A percentile compares a stretch with the other conserved stretches of the same genome.
These are phyloP conservation scores for Chalaropsis ovoidea DNA, from an alignment of 2,329 filamentous ascomycete genomes.

Conservation along the genomic window DNA sequence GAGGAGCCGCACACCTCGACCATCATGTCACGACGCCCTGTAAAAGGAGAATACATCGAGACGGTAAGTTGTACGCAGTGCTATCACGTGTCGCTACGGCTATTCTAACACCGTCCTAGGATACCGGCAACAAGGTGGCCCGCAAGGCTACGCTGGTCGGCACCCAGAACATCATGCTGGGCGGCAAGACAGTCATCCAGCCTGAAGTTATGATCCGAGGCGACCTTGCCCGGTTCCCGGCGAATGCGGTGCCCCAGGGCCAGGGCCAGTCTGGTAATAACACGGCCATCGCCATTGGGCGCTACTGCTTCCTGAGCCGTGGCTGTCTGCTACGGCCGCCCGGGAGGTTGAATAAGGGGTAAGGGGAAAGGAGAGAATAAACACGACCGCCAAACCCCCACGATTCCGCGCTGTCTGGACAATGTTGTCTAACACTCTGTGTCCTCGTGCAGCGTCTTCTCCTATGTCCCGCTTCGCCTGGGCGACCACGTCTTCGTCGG, in stretches of 20 bases:
- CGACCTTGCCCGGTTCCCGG: conserved; percentile 59
- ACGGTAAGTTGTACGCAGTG: conserved; percentile 50
- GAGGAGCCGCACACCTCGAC: not conserved
- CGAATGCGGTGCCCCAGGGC: conserved; percentile 35
- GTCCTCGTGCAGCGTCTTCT: conserved; percentile 43
- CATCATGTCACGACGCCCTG: conserved; percentile 63
- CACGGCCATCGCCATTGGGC: conserved; percentile 74
- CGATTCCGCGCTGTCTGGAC: not conserved
- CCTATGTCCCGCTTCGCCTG: conserved; percentile 81
- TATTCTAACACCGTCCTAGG: conserved; percentile 41
- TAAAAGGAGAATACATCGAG: conserved; percentile 91
- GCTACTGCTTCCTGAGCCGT: conserved; percentile 79
- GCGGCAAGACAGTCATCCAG: conserved; percentile 91
- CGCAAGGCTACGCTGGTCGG: conserved; percentile 84
- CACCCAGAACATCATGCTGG: conserved; percentile 95
- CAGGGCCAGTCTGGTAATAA: conserved; percentile 37
- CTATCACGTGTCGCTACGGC: not conserved
- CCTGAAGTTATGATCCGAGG: conserved; percentile 89
- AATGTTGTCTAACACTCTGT: not conserved
- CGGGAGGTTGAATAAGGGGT: conserved; percentile 68
- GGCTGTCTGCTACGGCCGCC: conserved; percentile 74
- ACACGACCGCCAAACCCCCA: not conserved
- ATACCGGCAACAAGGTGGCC: conserved; percentile 97
- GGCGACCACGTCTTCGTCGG: conserved; percentile 92
- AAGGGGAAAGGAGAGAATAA: conserved; percentile 21